Evolutionary conservation across 305 asterid genomes (phyloP).

Genomic region (Rubia tinctorum): DNA sequence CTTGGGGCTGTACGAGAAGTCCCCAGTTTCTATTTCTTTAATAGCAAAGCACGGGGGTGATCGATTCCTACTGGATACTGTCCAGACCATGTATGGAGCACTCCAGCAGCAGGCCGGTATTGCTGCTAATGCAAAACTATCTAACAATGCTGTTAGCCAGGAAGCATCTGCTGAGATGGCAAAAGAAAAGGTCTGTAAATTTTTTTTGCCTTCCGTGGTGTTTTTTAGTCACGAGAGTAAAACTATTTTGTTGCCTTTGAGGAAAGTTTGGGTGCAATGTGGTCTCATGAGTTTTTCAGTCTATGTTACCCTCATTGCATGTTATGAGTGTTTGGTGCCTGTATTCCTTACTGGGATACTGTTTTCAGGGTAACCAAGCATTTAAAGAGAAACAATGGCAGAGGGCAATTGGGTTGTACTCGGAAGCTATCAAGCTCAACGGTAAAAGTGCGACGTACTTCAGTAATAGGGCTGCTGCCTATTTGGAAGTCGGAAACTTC

Average conservation of each 20-base stretch:
- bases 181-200: slow-evolving; percentile 79
- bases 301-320: neutral
- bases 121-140: slow-evolving; percentile 43
- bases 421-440: slow-evolving; percentile 92
- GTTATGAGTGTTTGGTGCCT: neutral
- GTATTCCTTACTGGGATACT: neutral
- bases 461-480: slow-evolving; percentile 93
- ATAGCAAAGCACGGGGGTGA: slow-evolving; percentile 94
- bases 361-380: slow-evolving; percentile 84
- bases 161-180: slow-evolving; percentile 91
- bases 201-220: slow-evolving; percentile 1
- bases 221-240: neutral
- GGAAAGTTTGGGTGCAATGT: neutral
- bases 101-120: slow-evolving; percentile 59
- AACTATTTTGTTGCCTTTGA: neutral
- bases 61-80: slow-evolving; percentile 73
- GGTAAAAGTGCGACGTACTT: slow-evolving; percentile 75
- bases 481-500: slow-evolving; percentile 75
- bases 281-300: neutral
- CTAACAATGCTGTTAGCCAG: slow-evolving; percentile 43
- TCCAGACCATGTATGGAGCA: slow-evolving; percentile 57
- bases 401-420: slow-evolving; percentile 78
- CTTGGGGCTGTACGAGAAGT: slow-evolving; percentile 68
- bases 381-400: slow-evolving; percentile 86
- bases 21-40: slow-evolving; percentile 81